Percentiles rank a stretch among this genome's conserved stretches.
phyloP scores from a whole-genome alignment of 495 filamentous ascomycete species.

The Tetracladium setigerum region DNA sequence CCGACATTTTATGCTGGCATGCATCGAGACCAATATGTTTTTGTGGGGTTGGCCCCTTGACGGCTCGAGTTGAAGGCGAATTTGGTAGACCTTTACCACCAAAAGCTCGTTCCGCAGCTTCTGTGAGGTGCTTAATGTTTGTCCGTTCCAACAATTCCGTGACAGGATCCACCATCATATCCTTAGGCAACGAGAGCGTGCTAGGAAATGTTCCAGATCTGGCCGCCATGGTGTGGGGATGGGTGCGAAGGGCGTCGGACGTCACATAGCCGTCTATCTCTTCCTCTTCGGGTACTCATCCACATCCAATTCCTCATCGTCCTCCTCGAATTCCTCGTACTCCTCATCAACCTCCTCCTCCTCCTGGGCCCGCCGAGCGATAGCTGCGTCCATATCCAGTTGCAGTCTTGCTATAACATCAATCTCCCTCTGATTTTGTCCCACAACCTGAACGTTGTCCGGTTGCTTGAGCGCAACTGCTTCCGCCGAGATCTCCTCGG shows the following conservation, averaged over 20 bases:
- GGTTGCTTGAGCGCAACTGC: slow-evolving; percentile 8
- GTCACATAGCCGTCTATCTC: slow-evolving; percentile 27
- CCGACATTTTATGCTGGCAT: slow-evolving; percentile 61
- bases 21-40: slow-evolving; percentile 63
- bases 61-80: slow-evolving; percentile 52
- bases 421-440: slow-evolving; percentile 41
- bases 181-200: slow-evolving; percentile 63
- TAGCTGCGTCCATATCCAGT: slow-evolving; percentile 43
- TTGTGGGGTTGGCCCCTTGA: slow-evolving; percentile 46
- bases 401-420: slow-evolving; percentile 40
- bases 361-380: slow-evolving; percentile 34
- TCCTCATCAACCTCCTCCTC: slow-evolving; percentile 37
- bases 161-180: slow-evolving; percentile 59
- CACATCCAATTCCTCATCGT: slow-evolving; percentile 31
- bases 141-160: slow-evolving; percentile 54
- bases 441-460: slow-evolving; percentile 28
- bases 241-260: slow-evolving; percentile 39
- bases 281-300: slow-evolving; percentile 30
- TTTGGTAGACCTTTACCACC: slow-evolving; percentile 69
- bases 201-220: slow-evolving; percentile 58
- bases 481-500: slow-evolving; percentile 5
- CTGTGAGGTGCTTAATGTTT: slow-evolving; percentile 62
- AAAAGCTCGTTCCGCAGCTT: slow-evolving; percentile 60
- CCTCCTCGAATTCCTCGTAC: slow-evolving; percentile 21
- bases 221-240: slow-evolving; percentile 57